These are phyloP conservation scores for Cyclaneusma minus DNA, from an alignment of 2,329 filamentous ascomycete species.

Conservation along the genomic window DNA sequence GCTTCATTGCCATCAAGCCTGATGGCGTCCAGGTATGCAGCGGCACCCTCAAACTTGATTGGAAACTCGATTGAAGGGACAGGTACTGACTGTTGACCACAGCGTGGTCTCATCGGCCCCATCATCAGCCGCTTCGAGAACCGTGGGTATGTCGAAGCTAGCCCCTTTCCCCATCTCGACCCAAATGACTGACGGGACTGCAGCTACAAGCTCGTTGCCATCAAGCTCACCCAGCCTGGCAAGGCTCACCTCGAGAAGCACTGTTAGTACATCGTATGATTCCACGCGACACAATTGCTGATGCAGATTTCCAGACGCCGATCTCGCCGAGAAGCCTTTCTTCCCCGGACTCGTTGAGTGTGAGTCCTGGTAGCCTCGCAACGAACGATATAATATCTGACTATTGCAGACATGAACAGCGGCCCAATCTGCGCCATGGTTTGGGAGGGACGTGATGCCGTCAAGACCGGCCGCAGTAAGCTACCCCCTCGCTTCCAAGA, in stretches of 20 bases:
- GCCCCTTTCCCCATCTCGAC: conserved; percentile 2
- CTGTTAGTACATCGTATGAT: conserved; percentile 38
- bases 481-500: conserved; percentile 10
- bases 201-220: conserved; percentile 94
- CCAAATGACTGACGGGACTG: conserved; percentile 5
- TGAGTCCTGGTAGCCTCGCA: conserved; percentile 29
- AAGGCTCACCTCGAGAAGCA: conserved; percentile 97
- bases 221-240: conserved; percentile 83
- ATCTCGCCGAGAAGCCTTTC: conserved; percentile 90
- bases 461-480: conserved; percentile 92
- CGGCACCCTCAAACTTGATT: conserved; percentile 1
- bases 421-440: conserved; percentile 98
- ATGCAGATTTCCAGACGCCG: conserved; percentile 43
- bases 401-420: conserved; percentile 70
- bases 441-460: conserved; percentile 96
- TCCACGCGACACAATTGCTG: conserved; percentile 11
- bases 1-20: conserved; percentile 99
- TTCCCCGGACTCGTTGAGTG: conserved; percentile 88
- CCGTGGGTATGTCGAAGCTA: conserved; percentile 51
- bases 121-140: conserved; percentile 98
- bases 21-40: conserved; percentile 87
- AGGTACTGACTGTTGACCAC: conserved; percentile 10
- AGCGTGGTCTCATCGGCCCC: conserved; percentile 95
- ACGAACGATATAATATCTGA: conserved; percentile 13
- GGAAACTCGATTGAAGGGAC: conserved; percentile 1